Conservation (phyloP, 2,329 filamentous ascomycete genomes). For the Colletotrichum chrysophilum region DNA sequence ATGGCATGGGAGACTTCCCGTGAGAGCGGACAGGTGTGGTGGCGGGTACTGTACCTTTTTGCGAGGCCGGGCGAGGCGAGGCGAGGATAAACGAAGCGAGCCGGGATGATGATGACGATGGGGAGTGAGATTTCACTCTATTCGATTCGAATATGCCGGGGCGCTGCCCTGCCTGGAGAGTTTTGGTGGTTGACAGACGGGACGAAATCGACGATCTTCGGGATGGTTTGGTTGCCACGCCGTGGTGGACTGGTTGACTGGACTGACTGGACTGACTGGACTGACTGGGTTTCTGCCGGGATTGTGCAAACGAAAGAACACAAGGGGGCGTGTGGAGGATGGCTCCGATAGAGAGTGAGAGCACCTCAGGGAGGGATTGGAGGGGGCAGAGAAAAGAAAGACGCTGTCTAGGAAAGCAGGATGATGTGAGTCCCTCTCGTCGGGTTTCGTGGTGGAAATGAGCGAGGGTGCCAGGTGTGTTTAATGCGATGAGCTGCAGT, state of each 20-base stretch:
- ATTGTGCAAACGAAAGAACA: not conserved
- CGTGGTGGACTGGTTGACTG: not conserved
- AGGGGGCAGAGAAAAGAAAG: conserved; percentile 13
- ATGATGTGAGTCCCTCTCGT: not conserved
- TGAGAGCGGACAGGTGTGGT: not conserved
- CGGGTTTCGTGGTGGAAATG: not conserved
- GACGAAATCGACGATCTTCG: not conserved
- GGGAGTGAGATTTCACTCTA: not conserved
- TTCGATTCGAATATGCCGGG: not conserved
- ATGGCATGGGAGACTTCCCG: not conserved
- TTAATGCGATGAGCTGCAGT: conserved; percentile 5
- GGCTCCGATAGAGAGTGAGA: not conserved
- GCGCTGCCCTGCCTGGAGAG: not conserved
- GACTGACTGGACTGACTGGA: not conserved
- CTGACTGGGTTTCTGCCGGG: not conserved
- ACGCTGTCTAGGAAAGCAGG: not conserved
- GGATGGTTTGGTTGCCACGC: not conserved
- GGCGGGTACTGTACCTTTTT: conserved; percentile 9
- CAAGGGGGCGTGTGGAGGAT: not conserved
- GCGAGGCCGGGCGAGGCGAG: not conserved
- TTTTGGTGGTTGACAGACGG: not conserved
- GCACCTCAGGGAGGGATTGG: not conserved
- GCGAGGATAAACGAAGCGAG: not conserved
- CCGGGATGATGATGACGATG: not conserved
- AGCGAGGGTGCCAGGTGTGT: conserved; percentile 12